Percentiles rank a stretch among this genome's conserved stretches.
Conservation (phyloP, 2,329 filamentous ascomycete species). For the Thelonectria olida region DNA sequence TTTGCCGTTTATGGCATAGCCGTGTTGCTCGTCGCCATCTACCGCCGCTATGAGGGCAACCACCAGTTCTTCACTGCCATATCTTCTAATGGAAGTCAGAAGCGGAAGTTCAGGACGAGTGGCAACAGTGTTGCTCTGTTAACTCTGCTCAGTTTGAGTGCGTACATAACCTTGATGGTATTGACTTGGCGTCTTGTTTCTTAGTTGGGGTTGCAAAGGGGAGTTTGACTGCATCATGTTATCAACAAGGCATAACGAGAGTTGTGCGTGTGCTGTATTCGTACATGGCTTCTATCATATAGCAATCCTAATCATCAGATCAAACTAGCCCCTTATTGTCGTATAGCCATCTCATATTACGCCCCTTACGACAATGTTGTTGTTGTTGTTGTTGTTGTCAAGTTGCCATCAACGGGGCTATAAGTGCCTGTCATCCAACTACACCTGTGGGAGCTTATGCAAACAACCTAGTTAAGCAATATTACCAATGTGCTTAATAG, state of each 20-base stretch:
- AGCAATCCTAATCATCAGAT: too few relatives aligned
- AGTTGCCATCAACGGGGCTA: too few relatives aligned
- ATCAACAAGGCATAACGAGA: neutral
- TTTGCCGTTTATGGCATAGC: slow-evolving; percentile 92
- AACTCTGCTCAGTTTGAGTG: slow-evolving; percentile 63
- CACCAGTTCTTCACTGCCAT: slow-evolving; percentile 82
- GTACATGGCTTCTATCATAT: too few relatives aligned
- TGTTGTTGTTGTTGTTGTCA: too few relatives aligned
- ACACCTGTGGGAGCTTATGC: too few relatives aligned
- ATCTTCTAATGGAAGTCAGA: slow-evolving; percentile 44
- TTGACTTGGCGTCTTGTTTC: slow-evolving; percentile 59
- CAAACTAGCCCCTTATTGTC: too few relatives aligned
- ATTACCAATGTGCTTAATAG: too few relatives aligned
- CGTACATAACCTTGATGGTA: slow-evolving; percentile 66
- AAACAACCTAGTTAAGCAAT: too few relatives aligned
- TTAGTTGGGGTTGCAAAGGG: slow-evolving; percentile 16
- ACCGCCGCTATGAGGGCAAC: slow-evolving; percentile 90
- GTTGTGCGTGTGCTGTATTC: neutral
- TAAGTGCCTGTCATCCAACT: too few relatives aligned
- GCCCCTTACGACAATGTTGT: too few relatives aligned
- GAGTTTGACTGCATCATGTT: neutral
- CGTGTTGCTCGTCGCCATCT: slow-evolving; percentile 83
- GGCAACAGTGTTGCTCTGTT: slow-evolving; percentile 70
- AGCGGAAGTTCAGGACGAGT: slow-evolving; percentile 69
- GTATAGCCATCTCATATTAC: too few relatives aligned